Base-by-base conservation (phyloP, 75 land plant genomes). In the Selaginella moellendorffii region DNA sequence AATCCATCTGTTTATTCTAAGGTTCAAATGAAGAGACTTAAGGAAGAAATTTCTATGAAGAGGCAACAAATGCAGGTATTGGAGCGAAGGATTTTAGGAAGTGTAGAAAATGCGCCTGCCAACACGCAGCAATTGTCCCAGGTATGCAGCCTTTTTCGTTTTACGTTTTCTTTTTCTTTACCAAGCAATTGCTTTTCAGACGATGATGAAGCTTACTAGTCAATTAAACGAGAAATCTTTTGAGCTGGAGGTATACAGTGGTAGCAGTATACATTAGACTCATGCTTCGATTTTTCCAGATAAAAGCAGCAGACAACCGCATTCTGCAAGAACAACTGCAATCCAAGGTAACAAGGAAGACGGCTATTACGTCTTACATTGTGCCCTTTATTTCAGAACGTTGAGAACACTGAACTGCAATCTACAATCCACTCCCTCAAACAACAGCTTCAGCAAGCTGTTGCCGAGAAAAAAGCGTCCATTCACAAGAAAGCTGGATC, bases 111-210 rank as follows among this genome's bases (percentile, higher is more conserved):
- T 36, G 14, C 46, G 5, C 63, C 76, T 65, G 77, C 81, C 17
- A 79, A 67, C 74, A 83, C 96, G 20, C 81, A 86, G 0, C 54
- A 93, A 31, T 76, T 83, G 90, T 93, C 92, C 64, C 85, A 88
- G 85, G 46, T 36, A 36, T 14, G 46, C n/a, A n/a, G n/a, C 5
- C 10, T 36, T 5, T 36, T 5, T 36, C 5, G 14, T 36, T 5
- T 36, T 5, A 14, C 5, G 5, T 36, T 36, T 5, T 5, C 14
- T 5, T 36, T 5, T 36, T 36, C 46, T 36, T 5, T 5, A 5
- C 46, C 10, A 5, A 14, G 46, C 10, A 5, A 36, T 14, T 36
- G 14, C 14, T 36, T 36, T 36, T 5, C 14, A 36, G 46, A 36
- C 46, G 14, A 36, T 36, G 10, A 36, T 36, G 46, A 36, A 36